Conservation (phyloP, 371 early-diverging fungal species). For the Mortierella sp. region DNA sequence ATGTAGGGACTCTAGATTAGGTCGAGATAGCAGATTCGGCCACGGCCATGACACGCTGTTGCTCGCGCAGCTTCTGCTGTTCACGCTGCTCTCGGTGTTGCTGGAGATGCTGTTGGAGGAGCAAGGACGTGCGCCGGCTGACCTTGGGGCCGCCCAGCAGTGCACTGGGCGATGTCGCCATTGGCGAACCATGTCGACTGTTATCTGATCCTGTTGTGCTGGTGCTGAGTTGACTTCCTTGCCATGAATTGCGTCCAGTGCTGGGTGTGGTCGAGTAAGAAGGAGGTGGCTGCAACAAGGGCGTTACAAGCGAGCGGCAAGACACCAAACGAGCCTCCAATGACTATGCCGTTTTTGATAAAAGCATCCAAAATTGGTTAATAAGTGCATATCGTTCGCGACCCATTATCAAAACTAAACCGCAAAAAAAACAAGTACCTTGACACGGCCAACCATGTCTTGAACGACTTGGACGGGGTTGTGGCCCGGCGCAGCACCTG, state of each 20-base stretch:
- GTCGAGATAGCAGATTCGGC: constrained; percentile 14
- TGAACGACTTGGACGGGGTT: constrained; percentile 80
- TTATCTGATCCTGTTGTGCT: constrained; percentile 1
- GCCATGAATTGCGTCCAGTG: constrained; percentile 23
- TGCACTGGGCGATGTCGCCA: constrained; percentile 9
- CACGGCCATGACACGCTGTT: constrained; percentile 25
- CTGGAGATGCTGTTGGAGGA: constrained; percentile 48
- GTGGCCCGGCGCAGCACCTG: constrained; percentile 16
- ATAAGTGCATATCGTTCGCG: not conserved
- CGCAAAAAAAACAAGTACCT: constrained; percentile 56
- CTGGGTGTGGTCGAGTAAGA: constrained; percentile 54
- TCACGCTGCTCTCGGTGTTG: constrained; percentile 45
- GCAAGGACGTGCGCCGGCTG: constrained; percentile 34
- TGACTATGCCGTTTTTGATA: constrained; percentile 14
- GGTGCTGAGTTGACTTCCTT: constrained; percentile 23
- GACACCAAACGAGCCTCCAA: constrained; percentile 77
- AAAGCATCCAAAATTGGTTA: not conserved
- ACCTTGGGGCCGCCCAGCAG: constrained; percentile 26
- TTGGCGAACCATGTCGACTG: constrained; percentile 37
- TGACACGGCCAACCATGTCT: constrained; percentile 81
- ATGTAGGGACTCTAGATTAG: not conserved
- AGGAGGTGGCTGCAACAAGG: constrained; percentile 73
- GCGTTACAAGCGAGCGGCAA: constrained; percentile 76
- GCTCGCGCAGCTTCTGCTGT: constrained; percentile 27
- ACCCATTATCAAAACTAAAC: not conserved